Conservation (phyloP, 192 early-diverging fungal species). For the Radiomyces spectabilis region DNA sequence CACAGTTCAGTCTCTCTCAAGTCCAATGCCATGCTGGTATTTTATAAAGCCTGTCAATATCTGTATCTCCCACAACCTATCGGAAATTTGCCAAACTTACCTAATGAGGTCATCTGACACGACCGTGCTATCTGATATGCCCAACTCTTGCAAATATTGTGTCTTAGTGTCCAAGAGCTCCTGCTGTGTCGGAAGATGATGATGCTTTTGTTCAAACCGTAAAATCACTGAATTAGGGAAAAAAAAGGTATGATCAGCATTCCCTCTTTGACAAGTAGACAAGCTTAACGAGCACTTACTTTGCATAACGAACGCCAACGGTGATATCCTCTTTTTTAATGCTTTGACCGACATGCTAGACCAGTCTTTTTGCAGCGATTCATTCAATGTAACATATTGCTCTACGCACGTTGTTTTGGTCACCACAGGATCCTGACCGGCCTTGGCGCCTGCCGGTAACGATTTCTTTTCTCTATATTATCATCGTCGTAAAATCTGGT, state of each 20-base stretch:
- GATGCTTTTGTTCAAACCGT: too few species aligned
- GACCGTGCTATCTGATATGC: neutral
- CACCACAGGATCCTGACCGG: conserved; percentile 29
- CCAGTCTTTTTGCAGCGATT: conserved; percentile 33
- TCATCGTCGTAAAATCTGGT: neutral
- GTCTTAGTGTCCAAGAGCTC: too few species aligned
- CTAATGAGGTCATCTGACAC: conserved; percentile 1
- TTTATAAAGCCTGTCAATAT: neutral
- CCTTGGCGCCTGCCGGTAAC: conserved; percentile 13
- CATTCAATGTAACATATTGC: conserved; percentile 28
- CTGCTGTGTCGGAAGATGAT: too few species aligned
- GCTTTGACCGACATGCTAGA: conserved; percentile 28
- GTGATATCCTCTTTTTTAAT: conserved; percentile 38
- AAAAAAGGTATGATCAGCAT: neutral
- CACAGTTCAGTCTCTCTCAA: conserved; percentile 52
- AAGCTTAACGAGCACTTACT: conserved; percentile 19
- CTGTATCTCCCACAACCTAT: neutral
- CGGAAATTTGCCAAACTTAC: too few species aligned
- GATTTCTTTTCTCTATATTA: conserved; percentile 17
- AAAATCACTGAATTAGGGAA: neutral
- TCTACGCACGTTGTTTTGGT: conserved; percentile 19
- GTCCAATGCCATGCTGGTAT: neutral
- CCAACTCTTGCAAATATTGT: conserved; percentile 1
- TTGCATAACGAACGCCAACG: conserved; percentile 41
- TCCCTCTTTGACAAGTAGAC: neutral